Base-by-base conservation (phyloP, 768 basidiomycete species). In the Mycena maculata region DNA sequence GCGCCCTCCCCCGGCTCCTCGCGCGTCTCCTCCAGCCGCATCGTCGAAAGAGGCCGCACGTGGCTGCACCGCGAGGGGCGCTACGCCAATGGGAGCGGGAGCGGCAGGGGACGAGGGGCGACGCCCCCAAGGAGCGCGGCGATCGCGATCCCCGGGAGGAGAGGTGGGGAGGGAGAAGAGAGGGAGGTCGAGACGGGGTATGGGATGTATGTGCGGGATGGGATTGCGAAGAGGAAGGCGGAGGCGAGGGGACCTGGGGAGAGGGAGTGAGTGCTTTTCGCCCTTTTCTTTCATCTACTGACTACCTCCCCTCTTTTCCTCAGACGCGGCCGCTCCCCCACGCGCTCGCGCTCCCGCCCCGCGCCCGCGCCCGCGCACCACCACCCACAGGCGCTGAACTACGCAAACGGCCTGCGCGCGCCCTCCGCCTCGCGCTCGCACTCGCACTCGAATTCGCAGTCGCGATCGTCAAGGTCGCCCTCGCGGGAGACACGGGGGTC, bases 161-260 rank as follows among this genome's bases (percentile, higher is more conserved):
- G 48, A 25, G n/a, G 28, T 10, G 41, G 6, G 27, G 50, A 18
- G n/a, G n/a, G n/a, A 25, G 33, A n/a, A n/a, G n/a, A n/a, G 8
- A 36, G 25, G 23, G 22, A 3, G 45, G 23, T 36, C 10, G 69
- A 71, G 50, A 67, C 65, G 61, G 69, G 69, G 28, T 71, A 71
- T 33, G 65, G 65, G 20, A 2, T 36, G 5, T 62, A 71, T 61
- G 65, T 30, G 9, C 4, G 53, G 31, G 65, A 63, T 62, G 69
- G 69, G 12, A 71, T 71, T 16, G 69, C 65, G n/a, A 22, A 62
- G 52, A 12, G 65, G 36, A 67, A 67, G 65, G 42, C 36, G 33
- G 65, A 71, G 65, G 60, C 15, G 45, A 28, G 54, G 27, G 63
- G 11, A 38, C n/a, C n/a, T n/a, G 52, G 15, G 15, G 23, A 45